Evolutionary conservation across 768 basidiomycete genomes (phyloP), one percentile per base, ranked within the genome.

Genomic region (Agrocybe pediades): DNA sequence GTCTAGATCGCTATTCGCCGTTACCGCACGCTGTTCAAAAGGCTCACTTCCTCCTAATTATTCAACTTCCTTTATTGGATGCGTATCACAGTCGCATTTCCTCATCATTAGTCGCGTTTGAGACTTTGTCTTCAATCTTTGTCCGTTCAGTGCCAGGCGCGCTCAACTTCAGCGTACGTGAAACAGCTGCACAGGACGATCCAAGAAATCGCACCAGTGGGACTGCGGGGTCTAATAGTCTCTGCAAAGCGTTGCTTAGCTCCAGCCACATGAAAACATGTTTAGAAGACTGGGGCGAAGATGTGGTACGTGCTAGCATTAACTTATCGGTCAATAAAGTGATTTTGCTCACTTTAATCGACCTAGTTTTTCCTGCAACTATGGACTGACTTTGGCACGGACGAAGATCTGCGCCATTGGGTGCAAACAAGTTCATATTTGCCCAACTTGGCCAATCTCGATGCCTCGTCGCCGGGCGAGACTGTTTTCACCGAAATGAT

Each of bases 131-230:
- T 1, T 93, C 90, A 25, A 82, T 87, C 0, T 85, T 99, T 58
- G 84, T 95, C 39, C 87, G 93, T 13, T 89, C 89, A 3, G 95
- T 98, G 1, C 97, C 97, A 1, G 97, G 97, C 16, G 93, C 93
- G 0, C 77, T 98, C 36, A 78, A 76, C 42, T 69, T 84, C n/a
- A 73, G 76, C 17, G 15, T 24, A 67, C 74, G 25, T 72, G 79
- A 53, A 74, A 74, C 46, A 72, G 17, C 75, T 33, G 67, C 69
- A 42, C 73, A 74, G 47, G 76, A 81, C 3, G 87, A 91, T 62
- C 75, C 84, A 7, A 75, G 77, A 53, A 79, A 78, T 53, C 75
- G 93, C 55, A 95, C 95, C 0, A 84, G 82, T 29, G 97, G 97
- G 1, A 81, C 90, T 2, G 87, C 88, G 45, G 97, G 95, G 9